Base-by-base conservation (phyloP, 768 basidiomycete genomes). In the Serendipita sp. region DNA sequence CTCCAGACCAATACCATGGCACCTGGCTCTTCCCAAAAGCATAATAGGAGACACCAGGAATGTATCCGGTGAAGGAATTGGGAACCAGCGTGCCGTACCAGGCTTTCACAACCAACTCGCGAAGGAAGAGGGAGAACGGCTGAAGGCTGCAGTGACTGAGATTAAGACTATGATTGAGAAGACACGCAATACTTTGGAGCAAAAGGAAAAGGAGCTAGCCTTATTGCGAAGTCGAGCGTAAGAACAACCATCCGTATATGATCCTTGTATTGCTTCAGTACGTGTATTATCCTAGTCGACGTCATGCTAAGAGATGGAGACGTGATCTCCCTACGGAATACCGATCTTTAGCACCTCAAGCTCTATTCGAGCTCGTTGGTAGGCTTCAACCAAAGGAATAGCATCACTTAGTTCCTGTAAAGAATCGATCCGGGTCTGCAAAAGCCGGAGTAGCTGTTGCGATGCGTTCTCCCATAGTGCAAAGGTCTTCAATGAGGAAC, bases 51-150 rank as follows among this genome's bases (percentile, higher is more conserved):
- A 80, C 52, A 80, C 88, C 35, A 75, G 75, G 75, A 63, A 75
- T 76, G 3, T 60, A n/a, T 23, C 56, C 35, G 56, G 56, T 32
- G 56, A 60, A 38, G 56, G 56, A n/a, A 32, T 52, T 10, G 34
- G 5, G 4, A 34, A 10, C 10, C 28, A n/a, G 16, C 18, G 34
- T 30, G 28, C 56, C 16, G 74, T 86, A 32, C 88, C 93, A 1
- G 95, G 98, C 75, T 97, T 97, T 69, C 86, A 83, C 30, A 72
- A 76, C 44, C 79, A 80, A 63, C 92, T 97, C 88, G 92, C 93
- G 74, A 85, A 81, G 70, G 91, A 89, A 44, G 96, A 98, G 72
- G 80, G 79, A 3, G 88, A 88, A 44, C 76, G 87, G 65, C 71
- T 98, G 63, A 89, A 93, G 63, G 82, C 82, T 38, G 93, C 89